Conservation (phyloP, 2,329 filamentous ascomycete species). For the Chalara sp. region DNA sequence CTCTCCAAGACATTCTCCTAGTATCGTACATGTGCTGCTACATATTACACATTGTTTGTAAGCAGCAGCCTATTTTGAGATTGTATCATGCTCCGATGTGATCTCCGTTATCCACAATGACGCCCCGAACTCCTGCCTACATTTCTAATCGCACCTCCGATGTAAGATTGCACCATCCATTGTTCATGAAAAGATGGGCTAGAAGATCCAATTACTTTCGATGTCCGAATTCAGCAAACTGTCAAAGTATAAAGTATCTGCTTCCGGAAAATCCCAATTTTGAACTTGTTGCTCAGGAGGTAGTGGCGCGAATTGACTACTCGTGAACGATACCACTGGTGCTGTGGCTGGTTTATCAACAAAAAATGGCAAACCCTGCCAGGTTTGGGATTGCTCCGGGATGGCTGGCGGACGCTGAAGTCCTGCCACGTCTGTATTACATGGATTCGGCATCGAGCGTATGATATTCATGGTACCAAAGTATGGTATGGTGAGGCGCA, state of each 20-base stretch:
- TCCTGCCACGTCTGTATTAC: background rate
- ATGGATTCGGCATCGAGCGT: slow-evolving; percentile 5
- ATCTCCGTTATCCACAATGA: background rate
- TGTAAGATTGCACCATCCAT: background rate
- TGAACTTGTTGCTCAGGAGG: slow-evolving; percentile 12
- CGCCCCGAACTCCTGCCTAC: background rate
- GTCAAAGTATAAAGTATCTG: slow-evolving; percentile 25
- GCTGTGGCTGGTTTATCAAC: background rate
- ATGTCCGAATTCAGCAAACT: slow-evolving; percentile 24
- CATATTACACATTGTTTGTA: background rate
- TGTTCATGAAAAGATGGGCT: background rate
- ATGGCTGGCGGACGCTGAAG: background rate
- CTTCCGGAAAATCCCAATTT: slow-evolving; percentile 17
- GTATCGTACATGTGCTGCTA: background rate
- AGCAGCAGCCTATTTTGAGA: background rate
- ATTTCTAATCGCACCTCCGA: background rate
- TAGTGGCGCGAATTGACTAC: slow-evolving; percentile 13
- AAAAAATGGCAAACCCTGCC: background rate
- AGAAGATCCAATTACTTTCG: slow-evolving; percentile 5
- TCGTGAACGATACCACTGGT: slow-evolving; percentile 19
- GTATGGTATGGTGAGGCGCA: slow-evolving; percentile 26
- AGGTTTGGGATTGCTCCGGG: background rate
- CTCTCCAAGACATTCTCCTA: too few relatives aligned
- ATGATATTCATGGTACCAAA: slow-evolving; percentile 25
- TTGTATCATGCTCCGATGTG: background rate